These are phyloP conservation scores for Xylariales sp. DNA, from an alignment of 2,329 filamentous ascomycete genomes.

Conservation along the genomic window DNA sequence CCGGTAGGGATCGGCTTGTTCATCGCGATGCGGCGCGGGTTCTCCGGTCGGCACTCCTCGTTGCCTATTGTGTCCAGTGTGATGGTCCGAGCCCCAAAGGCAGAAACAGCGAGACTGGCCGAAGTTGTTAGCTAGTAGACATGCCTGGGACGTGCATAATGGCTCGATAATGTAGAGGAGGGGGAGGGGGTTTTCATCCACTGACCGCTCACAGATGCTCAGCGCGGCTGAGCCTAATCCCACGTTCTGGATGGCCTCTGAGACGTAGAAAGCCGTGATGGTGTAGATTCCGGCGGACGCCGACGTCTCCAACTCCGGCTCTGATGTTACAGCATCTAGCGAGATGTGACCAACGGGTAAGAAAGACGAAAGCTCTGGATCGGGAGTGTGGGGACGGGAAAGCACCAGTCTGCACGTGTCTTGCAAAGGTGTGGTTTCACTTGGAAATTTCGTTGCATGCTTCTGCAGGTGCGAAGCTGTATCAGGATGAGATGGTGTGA, in stretches of 20 bases:
- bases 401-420: conserved; percentile 13
- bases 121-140: background rate
- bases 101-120: conserved; percentile 15
- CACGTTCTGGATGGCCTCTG: conserved; percentile 13
- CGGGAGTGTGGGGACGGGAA: conserved; percentile 12
- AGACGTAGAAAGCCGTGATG: conserved; percentile 20
- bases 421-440: conserved; percentile 9
- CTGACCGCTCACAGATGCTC: conserved; percentile 14
- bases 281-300: conserved; percentile 15
- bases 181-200: too few species aligned
- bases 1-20: conserved; percentile 7
- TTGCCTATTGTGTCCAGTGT: conserved; percentile 18
- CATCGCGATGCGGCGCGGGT: conserved; percentile 15
- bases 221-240: conserved; percentile 18
- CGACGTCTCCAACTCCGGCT: conserved; percentile 12
- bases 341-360: conserved; percentile 26
- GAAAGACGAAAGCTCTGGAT: conserved; percentile 12
- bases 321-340: conserved; percentile 15
- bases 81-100: conserved; percentile 16
- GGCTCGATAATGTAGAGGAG: too few species aligned
- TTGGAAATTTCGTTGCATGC: conserved; percentile 16
- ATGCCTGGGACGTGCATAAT: too few species aligned
- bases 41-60: conserved; percentile 11
- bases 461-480: conserved; percentile 12
- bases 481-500: conserved; percentile 8